These are phyloP conservation scores for Fraxinus baroniana DNA, from an alignment of 305 asterid species.

Conservation along the genomic window DNA sequence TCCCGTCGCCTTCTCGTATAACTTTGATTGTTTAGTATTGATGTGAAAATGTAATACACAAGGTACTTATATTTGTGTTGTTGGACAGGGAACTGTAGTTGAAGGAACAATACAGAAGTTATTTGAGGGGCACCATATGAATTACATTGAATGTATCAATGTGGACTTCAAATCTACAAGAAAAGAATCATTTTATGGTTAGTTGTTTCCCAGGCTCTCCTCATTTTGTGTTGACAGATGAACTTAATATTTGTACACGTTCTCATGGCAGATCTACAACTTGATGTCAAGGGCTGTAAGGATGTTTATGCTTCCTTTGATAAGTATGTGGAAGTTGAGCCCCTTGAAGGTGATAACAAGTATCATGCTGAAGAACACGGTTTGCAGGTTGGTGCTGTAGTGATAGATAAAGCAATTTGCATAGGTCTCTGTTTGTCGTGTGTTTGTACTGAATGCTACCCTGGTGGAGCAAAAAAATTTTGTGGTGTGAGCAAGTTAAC, in stretches of 20 bases:
- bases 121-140: slow-evolving; percentile 91
- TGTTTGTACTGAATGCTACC: background rate
- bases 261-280: slow-evolving; percentile 77
- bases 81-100: slow-evolving; percentile 61
- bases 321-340: slow-evolving; percentile 94
- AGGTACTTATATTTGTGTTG: too few species aligned
- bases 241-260: slow-evolving; percentile 21
- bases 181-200: slow-evolving; percentile 65
- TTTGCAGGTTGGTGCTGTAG: slow-evolving; percentile 61
- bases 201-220: slow-evolving; percentile 20
- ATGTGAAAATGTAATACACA: too few species aligned
- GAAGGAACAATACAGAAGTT: slow-evolving; percentile 94
- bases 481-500: background rate
- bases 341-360: slow-evolving; percentile 93
- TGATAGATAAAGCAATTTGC: slow-evolving; percentile 18
- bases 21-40: too few species aligned
- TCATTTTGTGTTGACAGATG: slow-evolving; percentile 10
- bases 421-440: slow-evolving; percentile 2
- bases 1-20: background rate
- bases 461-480: background rate
- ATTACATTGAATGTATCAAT: slow-evolving; percentile 80
- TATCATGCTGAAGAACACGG: slow-evolving; percentile 94
- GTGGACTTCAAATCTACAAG: slow-evolving; percentile 69
- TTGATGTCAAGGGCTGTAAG: slow-evolving; percentile 91
- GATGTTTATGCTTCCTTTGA: slow-evolving; percentile 97